Conservation (phyloP, 2,329 filamentous ascomycete genomes). For the Dichotomopilus funicola region DNA sequence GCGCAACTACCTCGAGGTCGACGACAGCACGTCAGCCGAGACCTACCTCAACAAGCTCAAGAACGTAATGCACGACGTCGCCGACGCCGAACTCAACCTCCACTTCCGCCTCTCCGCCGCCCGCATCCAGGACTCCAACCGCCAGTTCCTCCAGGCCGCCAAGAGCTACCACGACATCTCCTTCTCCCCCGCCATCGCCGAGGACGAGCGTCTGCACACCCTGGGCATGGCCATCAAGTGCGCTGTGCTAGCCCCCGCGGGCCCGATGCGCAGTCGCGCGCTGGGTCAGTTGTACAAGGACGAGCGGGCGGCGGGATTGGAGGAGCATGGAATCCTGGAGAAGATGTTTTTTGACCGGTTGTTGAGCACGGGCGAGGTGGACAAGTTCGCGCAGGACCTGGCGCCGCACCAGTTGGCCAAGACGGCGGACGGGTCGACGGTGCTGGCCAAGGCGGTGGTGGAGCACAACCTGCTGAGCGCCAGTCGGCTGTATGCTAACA, state of each 20-base stretch:
- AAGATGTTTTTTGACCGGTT: conserved; percentile 96
- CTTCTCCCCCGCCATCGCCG: conserved; percentile 69
- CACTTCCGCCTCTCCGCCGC: conserved; percentile 90
- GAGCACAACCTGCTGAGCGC: conserved; percentile 92
- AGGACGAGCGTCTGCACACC: conserved; percentile 78
- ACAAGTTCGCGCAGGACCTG: conserved; percentile 74
- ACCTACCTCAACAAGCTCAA: conserved; percentile 91
- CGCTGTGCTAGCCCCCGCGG: conserved; percentile 85
- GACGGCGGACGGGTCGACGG: conserved; percentile 85
- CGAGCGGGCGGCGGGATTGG: conserved; percentile 67
- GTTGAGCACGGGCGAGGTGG: conserved; percentile 73
- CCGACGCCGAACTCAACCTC: conserved; percentile 66
- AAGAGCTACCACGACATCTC: conserved; percentile 85
- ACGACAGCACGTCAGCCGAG: conserved; percentile 80
- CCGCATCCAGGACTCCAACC: conserved; percentile 83
- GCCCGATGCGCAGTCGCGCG: conserved; percentile 72
- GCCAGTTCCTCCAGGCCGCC: conserved; percentile 81
- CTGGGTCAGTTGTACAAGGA: conserved; percentile 89
- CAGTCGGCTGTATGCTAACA: conserved; percentile 73
- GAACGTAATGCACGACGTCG: conserved; percentile 75
- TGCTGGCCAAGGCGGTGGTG: conserved; percentile 85
- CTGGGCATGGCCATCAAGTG: conserved; percentile 85
- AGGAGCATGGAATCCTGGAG: conserved; percentile 83
- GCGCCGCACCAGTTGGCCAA: conserved; percentile 83
- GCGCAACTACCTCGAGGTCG: conserved; percentile 87